Base-by-base conservation (phyloP, 2,329 filamentous ascomycete genomes). In the Alternaria atra region DNA sequence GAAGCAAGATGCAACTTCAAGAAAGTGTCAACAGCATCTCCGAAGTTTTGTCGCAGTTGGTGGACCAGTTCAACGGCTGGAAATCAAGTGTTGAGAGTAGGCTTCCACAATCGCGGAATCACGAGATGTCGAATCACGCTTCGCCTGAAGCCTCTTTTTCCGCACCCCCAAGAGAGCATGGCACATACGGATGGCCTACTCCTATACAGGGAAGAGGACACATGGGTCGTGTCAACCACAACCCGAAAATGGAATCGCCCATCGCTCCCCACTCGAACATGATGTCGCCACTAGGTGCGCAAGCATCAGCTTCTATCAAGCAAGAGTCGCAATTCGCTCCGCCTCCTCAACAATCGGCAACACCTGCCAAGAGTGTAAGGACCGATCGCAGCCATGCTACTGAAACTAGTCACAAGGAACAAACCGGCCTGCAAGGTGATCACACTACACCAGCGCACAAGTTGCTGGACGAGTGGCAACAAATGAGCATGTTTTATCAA, bases 401-500 rank as follows among this genome's bases (percentile, higher is more conserved):
- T 9, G 67, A 63, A 17, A 56, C 54, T 3, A 52, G 54, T 25
- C 59, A 63, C 6, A 70, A 73, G 48, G 72, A 75, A 23, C 73
- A 67, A 50, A 65, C 55, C 8, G 75, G 74, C n/a, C 91, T 97
- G 57, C 91, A 93, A 1, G 87, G 89, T 29, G 92, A 97, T 67
- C 94, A 98, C 73, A 96, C 92, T 0, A 97, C 94, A 0, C 88
- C 93, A n/a, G 93, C 93, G 1, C 92, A 95, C 52, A 87, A 93
- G 64, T 82, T 98, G 17, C 81, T 98, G 80, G 84, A 73, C 80
- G 84, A 63, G 74, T 97, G 73, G 88, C 92, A 34, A 56, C 83
- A 70, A 8, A 74, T 76, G 71, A 81, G 83, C 32, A 84, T 84
- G 53, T 84, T 89, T 27, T 86, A 87, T 56, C 87, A 91, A 66